phyloP scores from a whole-genome alignment of 2,329 filamentous ascomycete genomes.

The Capronia epimyces region DNA sequence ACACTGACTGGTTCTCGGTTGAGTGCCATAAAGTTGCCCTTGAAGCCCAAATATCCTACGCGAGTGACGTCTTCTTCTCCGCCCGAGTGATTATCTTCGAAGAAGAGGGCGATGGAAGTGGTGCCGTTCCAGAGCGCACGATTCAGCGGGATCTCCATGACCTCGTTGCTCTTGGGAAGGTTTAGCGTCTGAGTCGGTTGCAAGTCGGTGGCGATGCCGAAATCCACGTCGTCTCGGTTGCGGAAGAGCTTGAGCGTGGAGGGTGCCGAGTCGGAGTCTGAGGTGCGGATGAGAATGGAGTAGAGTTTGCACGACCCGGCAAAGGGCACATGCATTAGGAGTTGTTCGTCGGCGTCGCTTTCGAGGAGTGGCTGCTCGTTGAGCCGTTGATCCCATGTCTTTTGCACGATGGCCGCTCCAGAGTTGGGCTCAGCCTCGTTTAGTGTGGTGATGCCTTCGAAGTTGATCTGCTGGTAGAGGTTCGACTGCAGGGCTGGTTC shows the following conservation, averaged over 20 bases:
- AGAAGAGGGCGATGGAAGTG: constrained; percentile 76
- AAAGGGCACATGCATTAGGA: constrained; percentile 91
- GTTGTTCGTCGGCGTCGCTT: constrained; percentile 85
- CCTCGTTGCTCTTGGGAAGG: constrained; percentile 53
- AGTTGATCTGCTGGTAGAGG: constrained; percentile 87
- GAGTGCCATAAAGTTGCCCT: constrained; percentile 85
- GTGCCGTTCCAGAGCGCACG: constrained; percentile 84
- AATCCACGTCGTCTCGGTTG: constrained; percentile 85
- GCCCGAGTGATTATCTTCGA: constrained; percentile 81
- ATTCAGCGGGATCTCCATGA: constrained; percentile 83
- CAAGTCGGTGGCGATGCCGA: constrained; percentile 64
- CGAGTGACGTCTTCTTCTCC: constrained; percentile 75
- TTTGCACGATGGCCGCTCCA: constrained; percentile 72
- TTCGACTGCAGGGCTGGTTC: constrained; percentile 85
- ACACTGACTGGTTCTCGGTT: constrained; percentile 79
- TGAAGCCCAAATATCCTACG: constrained; percentile 82
- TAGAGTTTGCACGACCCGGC: constrained; percentile 91
- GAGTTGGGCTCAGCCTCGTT: constrained; percentile 69
- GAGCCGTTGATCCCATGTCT: constrained; percentile 83
- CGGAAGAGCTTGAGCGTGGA: constrained; percentile 79
- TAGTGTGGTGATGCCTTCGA: constrained; percentile 74
- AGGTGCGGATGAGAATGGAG: constrained; percentile 77
- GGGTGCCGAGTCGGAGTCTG: constrained; percentile 64
- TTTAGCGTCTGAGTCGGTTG: constrained; percentile 69
- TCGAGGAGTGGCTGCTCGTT: constrained; percentile 65